These are phyloP conservation scores for Breviolum minutum DNA, from an alignment of 73 alveolate species.

Conservation along the genomic window DNA sequence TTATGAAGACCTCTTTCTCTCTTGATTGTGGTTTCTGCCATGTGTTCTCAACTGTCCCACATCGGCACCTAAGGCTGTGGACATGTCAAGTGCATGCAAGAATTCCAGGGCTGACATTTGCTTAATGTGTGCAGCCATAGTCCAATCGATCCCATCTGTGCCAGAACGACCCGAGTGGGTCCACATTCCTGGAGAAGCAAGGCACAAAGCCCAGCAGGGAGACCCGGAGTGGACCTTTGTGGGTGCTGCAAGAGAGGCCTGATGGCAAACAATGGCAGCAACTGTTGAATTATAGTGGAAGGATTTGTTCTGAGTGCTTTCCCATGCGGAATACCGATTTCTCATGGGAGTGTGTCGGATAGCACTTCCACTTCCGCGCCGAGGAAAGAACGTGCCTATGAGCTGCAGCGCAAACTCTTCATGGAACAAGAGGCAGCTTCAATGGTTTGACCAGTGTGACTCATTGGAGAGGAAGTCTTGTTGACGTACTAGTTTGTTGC, in stretches of 20 bases:
- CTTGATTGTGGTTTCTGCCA: not conserved
- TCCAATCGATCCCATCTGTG: not conserved
- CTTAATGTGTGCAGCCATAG: not conserved
- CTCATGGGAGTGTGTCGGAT: too few species aligned
- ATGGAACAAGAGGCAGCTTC: slow-evolving; percentile 29
- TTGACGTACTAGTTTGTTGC: too few species aligned
- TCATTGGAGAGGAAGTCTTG: too few species aligned
- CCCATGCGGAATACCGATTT: too few species aligned
- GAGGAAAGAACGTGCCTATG: slow-evolving; percentile 55
- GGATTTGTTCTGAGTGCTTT: too few species aligned
- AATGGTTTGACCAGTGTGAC: too few species aligned
- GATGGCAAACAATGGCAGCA: not conserved
- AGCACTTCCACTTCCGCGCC: not conserved
- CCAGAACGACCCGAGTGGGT: slow-evolving; percentile 22
- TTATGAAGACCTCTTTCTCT: not conserved
- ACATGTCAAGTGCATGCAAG: too few species aligned
- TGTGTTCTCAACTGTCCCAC: not conserved
- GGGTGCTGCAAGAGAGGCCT: not conserved
- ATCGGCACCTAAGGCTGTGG: not conserved
- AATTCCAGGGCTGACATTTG: too few species aligned
- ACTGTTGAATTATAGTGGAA: too few species aligned
- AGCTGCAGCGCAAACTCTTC: slow-evolving; percentile 41
- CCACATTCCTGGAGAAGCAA: slow-evolving; percentile 24
- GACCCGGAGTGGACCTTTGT: not conserved
- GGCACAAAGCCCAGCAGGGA: slow-evolving; percentile 5